A percentile compares a stretch with the other conserved stretches of the same genome.
These are phyloP conservation scores for Zymoseptoria tritici DNA, from an alignment of 2,329 filamentous ascomycete genomes.

Conservation along the genomic window DNA sequence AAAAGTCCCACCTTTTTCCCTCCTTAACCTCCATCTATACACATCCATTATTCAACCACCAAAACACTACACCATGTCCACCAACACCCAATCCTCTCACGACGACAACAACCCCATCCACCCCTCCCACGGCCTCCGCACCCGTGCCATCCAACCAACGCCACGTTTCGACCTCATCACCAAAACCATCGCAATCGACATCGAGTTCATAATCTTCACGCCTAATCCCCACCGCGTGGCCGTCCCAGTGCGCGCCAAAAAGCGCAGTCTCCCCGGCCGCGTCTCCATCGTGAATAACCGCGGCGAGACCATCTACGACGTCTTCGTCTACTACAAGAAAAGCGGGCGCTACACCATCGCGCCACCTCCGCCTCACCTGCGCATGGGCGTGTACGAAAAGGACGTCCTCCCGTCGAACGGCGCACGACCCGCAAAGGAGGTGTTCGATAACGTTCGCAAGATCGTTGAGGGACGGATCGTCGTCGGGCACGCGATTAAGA, in stretches of 20 bases:
- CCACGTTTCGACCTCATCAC: constrained; percentile 2
- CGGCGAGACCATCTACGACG: constrained; percentile 2
- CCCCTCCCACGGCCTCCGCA: background rate
- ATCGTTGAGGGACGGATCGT: background rate
- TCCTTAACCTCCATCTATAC: too few relatives aligned
- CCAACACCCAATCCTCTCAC: too few relatives aligned
- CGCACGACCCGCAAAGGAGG: background rate
- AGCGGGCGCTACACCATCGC: background rate
- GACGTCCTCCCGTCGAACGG: background rate
- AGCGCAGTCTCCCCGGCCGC: background rate
- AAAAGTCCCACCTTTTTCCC: too few relatives aligned
- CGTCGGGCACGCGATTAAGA: background rate
- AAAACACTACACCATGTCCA: too few relatives aligned
- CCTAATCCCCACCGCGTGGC: too few relatives aligned
- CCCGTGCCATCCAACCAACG: background rate
- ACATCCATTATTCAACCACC: too few relatives aligned
- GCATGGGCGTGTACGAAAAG: background rate
- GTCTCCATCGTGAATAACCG: constrained; percentile 1
- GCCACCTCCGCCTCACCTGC: background rate
- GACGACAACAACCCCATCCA: too few relatives aligned
- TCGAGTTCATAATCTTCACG: background rate
- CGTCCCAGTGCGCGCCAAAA: background rate
- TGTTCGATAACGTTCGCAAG: background rate
- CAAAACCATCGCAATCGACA: background rate
- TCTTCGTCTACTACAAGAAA: background rate